These are phyloP conservation scores for Licmophora abbreviata DNA, from an alignment of 108 stramenopile genomes.

Conservation along the genomic window DNA sequence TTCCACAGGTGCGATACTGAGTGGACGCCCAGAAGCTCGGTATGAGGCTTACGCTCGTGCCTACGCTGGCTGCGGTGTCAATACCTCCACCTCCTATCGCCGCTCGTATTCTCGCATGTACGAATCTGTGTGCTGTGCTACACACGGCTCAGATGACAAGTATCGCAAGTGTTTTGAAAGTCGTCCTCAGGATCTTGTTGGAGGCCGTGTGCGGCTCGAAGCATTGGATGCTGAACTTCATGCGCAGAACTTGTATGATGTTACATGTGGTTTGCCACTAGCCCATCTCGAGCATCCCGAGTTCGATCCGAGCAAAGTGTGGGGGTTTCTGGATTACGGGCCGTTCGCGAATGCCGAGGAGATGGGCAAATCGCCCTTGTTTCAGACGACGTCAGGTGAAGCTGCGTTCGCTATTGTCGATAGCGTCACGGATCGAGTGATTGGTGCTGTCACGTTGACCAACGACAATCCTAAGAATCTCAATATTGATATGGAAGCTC, in stretches of 20 bases:
- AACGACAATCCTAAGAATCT: slow-evolving; percentile 70
- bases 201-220: slow-evolving; percentile 57
- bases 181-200: slow-evolving; percentile 55
- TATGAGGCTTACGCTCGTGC: slow-evolving; percentile 84
- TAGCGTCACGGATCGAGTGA: slow-evolving; percentile 48
- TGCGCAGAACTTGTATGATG: slow-evolving; percentile 38
- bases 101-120: slow-evolving; percentile 71
- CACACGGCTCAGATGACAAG: slow-evolving; percentile 47
- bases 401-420: slow-evolving; percentile 77
- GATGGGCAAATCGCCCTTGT: slow-evolving; percentile 48
- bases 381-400: slow-evolving; percentile 36
- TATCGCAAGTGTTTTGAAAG: slow-evolving; percentile 29
- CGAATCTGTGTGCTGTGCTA: slow-evolving; percentile 51
- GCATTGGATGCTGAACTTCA: slow-evolving; percentile 47
- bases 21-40: slow-evolving; percentile 65
- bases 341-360: slow-evolving; percentile 41
- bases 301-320: slow-evolving; percentile 67
- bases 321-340: slow-evolving; percentile 75
- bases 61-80: slow-evolving; percentile 63
- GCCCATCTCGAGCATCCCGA: slow-evolving; percentile 21
- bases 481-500: slow-evolving; percentile 61
- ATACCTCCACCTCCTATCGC: slow-evolving; percentile 42
- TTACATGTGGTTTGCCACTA: slow-evolving; percentile 52
- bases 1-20: slow-evolving; percentile 40
- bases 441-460: slow-evolving; percentile 54